phyloP scores from a whole-genome alignment of 1,284 basidiomycete genomes.

The Ceratobasidium sp. region DNA sequence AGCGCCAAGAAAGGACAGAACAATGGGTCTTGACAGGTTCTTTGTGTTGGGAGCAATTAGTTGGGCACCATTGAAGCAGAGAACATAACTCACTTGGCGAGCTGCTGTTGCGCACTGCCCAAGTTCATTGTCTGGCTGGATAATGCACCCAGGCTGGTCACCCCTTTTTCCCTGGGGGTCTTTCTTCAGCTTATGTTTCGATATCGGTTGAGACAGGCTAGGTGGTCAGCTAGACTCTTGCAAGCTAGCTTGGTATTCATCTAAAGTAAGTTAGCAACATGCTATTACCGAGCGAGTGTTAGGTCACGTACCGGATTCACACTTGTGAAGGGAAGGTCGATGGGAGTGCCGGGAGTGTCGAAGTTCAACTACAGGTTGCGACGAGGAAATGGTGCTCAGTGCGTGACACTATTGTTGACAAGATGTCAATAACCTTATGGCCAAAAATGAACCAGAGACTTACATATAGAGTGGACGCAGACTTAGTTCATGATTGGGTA shows the following conservation, averaged over 20 bases:
- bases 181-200: neutral
- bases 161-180: neutral
- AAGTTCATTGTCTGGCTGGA: neutral
- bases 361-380: neutral
- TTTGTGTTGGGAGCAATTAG: too few relatives aligned
- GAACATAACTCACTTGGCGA: conserved; percentile 7
- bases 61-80: too few relatives aligned
- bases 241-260: conserved; percentile 26
- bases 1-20: too few relatives aligned
- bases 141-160: neutral
- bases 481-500: too few relatives aligned
- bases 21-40: too few relatives aligned
- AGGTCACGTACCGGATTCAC: conserved; percentile 17
- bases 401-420: neutral
- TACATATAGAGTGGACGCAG: too few relatives aligned
- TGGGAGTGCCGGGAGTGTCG: neutral
- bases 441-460: too few relatives aligned
- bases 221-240: conserved; percentile 2
- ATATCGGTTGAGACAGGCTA: neutral
- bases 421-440: too few relatives aligned
- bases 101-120: neutral
- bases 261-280: neutral
- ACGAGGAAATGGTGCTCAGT: neutral
- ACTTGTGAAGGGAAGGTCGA: conserved; percentile 8
- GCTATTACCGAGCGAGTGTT: neutral